These are phyloP conservation scores for Botrytis byssoidea DNA, from an alignment of 2,329 filamentous ascomycete species.

Conservation along the genomic window DNA sequence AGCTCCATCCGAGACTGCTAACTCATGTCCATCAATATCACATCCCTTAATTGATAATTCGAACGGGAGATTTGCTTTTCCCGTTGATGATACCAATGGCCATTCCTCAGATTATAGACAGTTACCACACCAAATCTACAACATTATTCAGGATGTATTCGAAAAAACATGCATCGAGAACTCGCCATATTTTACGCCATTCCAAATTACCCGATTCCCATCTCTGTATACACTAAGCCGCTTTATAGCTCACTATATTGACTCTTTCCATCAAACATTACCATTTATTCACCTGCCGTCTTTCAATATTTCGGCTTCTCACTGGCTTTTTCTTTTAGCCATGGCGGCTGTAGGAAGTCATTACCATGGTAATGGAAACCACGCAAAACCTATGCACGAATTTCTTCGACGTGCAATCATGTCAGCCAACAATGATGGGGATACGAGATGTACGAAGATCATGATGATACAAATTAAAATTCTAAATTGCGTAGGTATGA, in stretches of 20 bases:
- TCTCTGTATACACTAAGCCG: constrained; percentile 23
- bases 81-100: constrained; percentile 16
- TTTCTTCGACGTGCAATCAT: background rate
- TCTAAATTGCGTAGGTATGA: background rate
- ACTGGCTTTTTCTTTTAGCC: constrained; percentile 44
- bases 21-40: constrained; percentile 18
- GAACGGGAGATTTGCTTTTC: constrained; percentile 22
- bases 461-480: constrained; percentile 2
- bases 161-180: constrained; percentile 27
- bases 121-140: constrained; percentile 26
- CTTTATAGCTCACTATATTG: constrained; percentile 42
- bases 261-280: constrained; percentile 39
- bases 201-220: constrained; percentile 26
- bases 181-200: constrained; percentile 23
- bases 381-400: constrained; percentile 28
- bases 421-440: background rate
- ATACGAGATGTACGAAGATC: background rate
- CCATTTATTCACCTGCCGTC: constrained; percentile 3
- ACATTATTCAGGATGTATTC: constrained; percentile 27
- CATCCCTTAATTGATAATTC: constrained; percentile 1
- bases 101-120: background rate
- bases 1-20: constrained; percentile 25
- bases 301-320: constrained; percentile 32
- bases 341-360: constrained; percentile 44
- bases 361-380: constrained; percentile 32